Base-by-base conservation (phyloP, 768 basidiomycete genomes). In the Boletus huronensis region DNA sequence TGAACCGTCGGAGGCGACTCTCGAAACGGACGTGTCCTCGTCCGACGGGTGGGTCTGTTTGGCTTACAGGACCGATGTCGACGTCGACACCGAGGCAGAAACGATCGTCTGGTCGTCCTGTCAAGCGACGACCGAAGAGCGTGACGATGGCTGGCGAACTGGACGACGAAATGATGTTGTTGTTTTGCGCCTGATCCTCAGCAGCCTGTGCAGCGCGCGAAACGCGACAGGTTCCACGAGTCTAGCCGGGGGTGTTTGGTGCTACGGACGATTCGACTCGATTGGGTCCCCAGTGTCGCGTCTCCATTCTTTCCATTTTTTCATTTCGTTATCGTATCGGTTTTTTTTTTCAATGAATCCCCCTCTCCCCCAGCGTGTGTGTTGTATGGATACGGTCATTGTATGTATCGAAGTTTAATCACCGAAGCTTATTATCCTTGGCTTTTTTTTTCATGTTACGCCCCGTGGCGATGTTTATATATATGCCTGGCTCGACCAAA, bases 381-480 rank as follows among this genome's bases (percentile, higher is more conserved):
- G 5, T 38, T 38, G 16, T n/a, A n/a, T 36, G n/a, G 36, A 38
- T 38, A n/a, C n/a, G 36, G 8, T 10, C 8, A 38, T 38, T 38
- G 36, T n/a, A 38, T 19, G 36, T 19, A 19, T 38, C 36, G n/a
- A 17, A 16, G 44, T 51, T 60, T 61, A 62, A 61, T 64, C 55
- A 64, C 63, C 62, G 54, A 42, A n/a, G 7, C 14, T 42, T 11
- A 8, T 42, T 23, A 16, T 36, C 14, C 16, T 34, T 21, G 34
- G 34, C 28, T n/a, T 0, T 39, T 8, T 32, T 61, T 14, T 54
- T 58, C 43, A 52, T 51, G 42, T 29, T 39, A 63, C 36, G 40
- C 42, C 44, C 34, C 2, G 26, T 29, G 48, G 28, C 48, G 41
- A 58, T 44, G 28, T 28, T 7, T 34, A 6, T 32, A 32, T 32